Conservation (phyloP, 179 eudicot genomes). For the Carnegiea gigantea region DNA sequence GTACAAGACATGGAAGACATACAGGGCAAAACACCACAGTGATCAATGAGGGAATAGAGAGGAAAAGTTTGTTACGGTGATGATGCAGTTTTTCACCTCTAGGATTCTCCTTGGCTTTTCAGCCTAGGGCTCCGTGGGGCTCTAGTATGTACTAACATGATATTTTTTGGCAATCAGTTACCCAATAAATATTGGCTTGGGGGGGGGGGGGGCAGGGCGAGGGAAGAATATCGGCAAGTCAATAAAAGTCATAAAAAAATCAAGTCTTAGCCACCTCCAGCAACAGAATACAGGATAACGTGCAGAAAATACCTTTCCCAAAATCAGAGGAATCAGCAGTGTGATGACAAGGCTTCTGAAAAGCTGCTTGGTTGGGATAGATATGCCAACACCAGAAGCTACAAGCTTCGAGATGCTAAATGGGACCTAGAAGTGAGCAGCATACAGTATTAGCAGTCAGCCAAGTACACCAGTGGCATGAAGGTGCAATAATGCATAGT, state of each 20-base stretch:
- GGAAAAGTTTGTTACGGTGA: too few relatives aligned
- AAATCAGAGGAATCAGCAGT: conserved; percentile 73
- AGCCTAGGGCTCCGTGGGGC: too few relatives aligned
- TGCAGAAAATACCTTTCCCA: conserved; percentile 70
- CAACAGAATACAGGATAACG: not conserved
- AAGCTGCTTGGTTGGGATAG: conserved; percentile 73
- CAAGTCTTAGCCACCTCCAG: not conserved
- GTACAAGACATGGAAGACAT: too few relatives aligned
- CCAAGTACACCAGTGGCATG: not conserved
- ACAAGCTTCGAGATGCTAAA: conserved; percentile 71
- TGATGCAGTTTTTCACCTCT: too few relatives aligned
- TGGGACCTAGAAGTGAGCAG: conserved; percentile 53
- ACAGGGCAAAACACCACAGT: too few relatives aligned
- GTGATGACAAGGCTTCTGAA: conserved; percentile 72
- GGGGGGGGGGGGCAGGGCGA: not conserved
- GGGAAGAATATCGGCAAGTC: not conserved
- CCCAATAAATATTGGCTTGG: not conserved
- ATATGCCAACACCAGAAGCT: conserved; percentile 84
- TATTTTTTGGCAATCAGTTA: too few relatives aligned
- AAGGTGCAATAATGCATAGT: not conserved
- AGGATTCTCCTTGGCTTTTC: too few relatives aligned
- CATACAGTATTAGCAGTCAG: conserved; percentile 4
- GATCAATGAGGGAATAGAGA: too few relatives aligned
- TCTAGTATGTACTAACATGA: too few relatives aligned
- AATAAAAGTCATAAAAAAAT: not conserved